phyloP scores from a whole-genome alignment of 345 rosid genomes.

The Ricinus communis region DNA sequence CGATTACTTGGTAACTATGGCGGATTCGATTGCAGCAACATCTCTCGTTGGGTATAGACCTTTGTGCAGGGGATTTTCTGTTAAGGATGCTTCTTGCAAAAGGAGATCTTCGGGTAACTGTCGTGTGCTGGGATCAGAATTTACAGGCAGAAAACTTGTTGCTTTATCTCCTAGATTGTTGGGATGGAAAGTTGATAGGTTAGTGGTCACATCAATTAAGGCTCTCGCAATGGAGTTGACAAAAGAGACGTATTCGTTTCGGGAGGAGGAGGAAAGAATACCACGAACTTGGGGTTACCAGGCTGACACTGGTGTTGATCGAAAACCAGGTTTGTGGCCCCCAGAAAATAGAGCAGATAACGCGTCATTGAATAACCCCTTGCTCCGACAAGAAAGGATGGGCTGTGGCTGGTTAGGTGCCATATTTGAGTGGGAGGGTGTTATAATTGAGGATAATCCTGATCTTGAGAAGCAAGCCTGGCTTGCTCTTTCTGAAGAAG shows the following conservation, averaged over 20 bases:
- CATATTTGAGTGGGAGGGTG: slow-evolving; percentile 98
- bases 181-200: slow-evolving; percentile 31
- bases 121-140: slow-evolving; percentile 33
- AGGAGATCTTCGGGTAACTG: slow-evolving; percentile 34
- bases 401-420: slow-evolving; percentile 99
- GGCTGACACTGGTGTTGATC: slow-evolving; percentile 40
- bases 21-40: slow-evolving; percentile 62
- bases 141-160: slow-evolving; percentile 40
- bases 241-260: slow-evolving; percentile 63
- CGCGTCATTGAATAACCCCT: slow-evolving; percentile 76
- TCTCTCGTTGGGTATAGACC: slow-evolving; percentile 62
- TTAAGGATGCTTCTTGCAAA: slow-evolving; percentile 37
- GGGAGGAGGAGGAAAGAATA: slow-evolving; percentile 48
- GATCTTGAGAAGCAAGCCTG: slow-evolving; percentile 83
- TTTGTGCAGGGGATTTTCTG: slow-evolving; percentile 35
- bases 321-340: slow-evolving; percentile 74
- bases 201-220: slow-evolving; percentile 36
- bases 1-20: slow-evolving; percentile 48
- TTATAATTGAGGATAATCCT: slow-evolving; percentile 72
- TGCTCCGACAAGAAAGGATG: slow-evolving; percentile 91
- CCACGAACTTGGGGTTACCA: slow-evolving; percentile 49
- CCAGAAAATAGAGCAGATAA: slow-evolving; percentile 86
- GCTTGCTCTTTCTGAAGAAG: slow-evolving; percentile 82
- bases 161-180: slow-evolving; percentile 29
- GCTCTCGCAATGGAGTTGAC: slow-evolving; percentile 73